Percentiles rank a stretch among this genome's conserved stretches.
These are phyloP conservation scores for Solanum commersonii DNA, from an alignment of 257 asterid species.

Conservation along the genomic window DNA sequence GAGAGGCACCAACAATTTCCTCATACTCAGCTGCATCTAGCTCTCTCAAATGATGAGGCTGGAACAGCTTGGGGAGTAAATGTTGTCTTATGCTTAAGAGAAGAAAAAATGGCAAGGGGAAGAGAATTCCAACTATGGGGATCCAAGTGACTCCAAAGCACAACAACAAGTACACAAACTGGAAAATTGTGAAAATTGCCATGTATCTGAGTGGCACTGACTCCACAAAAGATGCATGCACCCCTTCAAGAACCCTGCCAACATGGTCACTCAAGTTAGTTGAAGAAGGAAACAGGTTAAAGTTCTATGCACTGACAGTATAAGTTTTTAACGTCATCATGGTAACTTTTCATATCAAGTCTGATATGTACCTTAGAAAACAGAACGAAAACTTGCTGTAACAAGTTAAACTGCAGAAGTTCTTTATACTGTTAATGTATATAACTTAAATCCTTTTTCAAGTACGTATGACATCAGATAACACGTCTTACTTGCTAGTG, in stretches of 20 bases:
- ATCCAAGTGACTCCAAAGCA: slow-evolving; percentile 62
- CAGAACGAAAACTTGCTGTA: background rate
- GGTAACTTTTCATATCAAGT: background rate
- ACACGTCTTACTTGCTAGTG: background rate
- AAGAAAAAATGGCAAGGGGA: slow-evolving; percentile 49
- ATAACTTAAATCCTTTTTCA: background rate
- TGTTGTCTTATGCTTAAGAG: slow-evolving; percentile 39
- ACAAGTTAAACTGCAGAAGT: background rate
- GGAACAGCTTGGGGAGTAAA: slow-evolving; percentile 38
- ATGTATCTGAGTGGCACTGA: slow-evolving; percentile 38
- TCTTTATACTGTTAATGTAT: background rate
- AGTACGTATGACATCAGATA: background rate
- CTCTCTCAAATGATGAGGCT: slow-evolving; percentile 23
- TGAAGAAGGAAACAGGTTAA: background rate
- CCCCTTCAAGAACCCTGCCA: slow-evolving; percentile 32
- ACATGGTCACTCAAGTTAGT: background rate
- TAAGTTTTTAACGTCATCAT: background rate
- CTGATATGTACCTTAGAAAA: background rate
- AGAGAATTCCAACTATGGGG: slow-evolving; percentile 49
- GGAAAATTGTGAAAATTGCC: slow-evolving; percentile 36
- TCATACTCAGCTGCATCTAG: slow-evolving; percentile 66
- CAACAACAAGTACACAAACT: slow-evolving; percentile 25
- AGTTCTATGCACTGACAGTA: background rate
- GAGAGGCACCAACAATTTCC: slow-evolving; percentile 30
- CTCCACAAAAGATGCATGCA: slow-evolving; percentile 48